Conservation (phyloP, 2,329 filamentous ascomycete species). For the Lojkania enalia region DNA sequence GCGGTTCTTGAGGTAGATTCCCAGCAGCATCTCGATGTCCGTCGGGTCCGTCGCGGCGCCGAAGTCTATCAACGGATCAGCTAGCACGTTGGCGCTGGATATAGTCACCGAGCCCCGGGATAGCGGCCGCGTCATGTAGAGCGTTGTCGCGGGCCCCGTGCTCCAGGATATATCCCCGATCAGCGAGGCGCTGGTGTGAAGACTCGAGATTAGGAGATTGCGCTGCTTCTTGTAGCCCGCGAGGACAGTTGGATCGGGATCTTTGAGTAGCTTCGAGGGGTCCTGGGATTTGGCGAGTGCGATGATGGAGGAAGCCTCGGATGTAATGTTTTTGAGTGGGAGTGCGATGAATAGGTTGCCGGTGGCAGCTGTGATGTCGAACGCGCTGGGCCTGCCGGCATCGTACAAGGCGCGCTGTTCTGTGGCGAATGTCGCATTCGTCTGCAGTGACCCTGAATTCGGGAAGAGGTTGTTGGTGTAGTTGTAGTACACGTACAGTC, state of each 20-base stretch:
- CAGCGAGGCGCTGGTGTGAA: slow-evolving; percentile 17
- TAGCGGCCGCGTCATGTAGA: slow-evolving; percentile 39
- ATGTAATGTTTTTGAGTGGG: slow-evolving; percentile 17
- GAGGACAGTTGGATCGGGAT: slow-evolving; percentile 22
- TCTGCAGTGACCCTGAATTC: slow-evolving; percentile 20
- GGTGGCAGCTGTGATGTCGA: slow-evolving; percentile 26
- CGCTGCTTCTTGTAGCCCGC: slow-evolving; percentile 34
- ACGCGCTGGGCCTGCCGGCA: slow-evolving; percentile 27
- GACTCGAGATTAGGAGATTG: slow-evolving; percentile 19
- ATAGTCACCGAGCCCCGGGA: slow-evolving; percentile 40
- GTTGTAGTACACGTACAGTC: slow-evolving; percentile 24
- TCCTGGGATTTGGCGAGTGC: slow-evolving; percentile 11
- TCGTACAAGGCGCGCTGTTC: slow-evolving; percentile 34
- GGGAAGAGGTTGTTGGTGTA: slow-evolving; percentile 16
- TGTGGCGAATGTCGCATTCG: slow-evolving; percentile 31
- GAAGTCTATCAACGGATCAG: slow-evolving; percentile 33
- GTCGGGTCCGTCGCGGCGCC: slow-evolving; percentile 31
- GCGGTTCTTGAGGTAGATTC: slow-evolving; percentile 38
- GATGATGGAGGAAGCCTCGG: slow-evolving; percentile 15
- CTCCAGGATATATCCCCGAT: slow-evolving; percentile 32
- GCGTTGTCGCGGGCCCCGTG: slow-evolving; percentile 23
- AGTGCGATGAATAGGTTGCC: slow-evolving; percentile 24
- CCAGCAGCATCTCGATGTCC: slow-evolving; percentile 36
- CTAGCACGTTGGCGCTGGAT: slow-evolving; percentile 30
- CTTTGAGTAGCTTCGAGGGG: slow-evolving; percentile 7